phyloP scores from a whole-genome alignment of 2,329 filamentous ascomycete genomes.

The Stagonosporopsis tanaceti region DNA sequence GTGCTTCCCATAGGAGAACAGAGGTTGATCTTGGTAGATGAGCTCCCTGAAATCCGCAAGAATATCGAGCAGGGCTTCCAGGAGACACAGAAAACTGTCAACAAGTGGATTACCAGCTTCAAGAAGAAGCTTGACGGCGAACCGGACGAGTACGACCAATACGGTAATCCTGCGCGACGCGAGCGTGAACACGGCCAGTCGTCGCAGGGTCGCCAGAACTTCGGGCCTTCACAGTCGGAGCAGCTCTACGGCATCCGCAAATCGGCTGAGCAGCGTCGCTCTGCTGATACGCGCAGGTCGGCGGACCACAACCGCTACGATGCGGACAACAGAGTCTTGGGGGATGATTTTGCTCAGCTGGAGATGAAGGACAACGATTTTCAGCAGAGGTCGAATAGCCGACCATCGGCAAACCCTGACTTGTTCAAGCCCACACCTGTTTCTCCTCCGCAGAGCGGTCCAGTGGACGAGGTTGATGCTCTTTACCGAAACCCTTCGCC shows the following conservation, averaged over 20 bases:
- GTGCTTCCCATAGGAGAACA: not conserved
- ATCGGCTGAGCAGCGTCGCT: constrained; percentile 63
- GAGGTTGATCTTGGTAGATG: constrained; percentile 62
- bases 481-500: constrained; percentile 66
- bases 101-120: constrained; percentile 87
- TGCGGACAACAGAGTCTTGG: constrained; percentile 87
- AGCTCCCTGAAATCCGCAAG: constrained; percentile 89
- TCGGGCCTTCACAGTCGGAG: constrained; percentile 50
- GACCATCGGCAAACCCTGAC: constrained; percentile 77
- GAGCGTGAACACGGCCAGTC: constrained; percentile 22
- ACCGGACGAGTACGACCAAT: constrained; percentile 68
- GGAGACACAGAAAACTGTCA: constrained; percentile 92
- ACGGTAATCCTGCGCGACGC: constrained; percentile 52
- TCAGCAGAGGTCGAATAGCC: constrained; percentile 60
- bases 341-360: constrained; percentile 81
- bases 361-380: constrained; percentile 70
- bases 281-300: constrained; percentile 76
- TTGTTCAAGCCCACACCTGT: constrained; percentile 76
- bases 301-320: constrained; percentile 93
- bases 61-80: constrained; percentile 94
- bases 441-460: constrained; percentile 62
- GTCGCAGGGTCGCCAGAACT: constrained; percentile 49
- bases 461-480: constrained; percentile 80
- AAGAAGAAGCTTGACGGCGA: constrained; percentile 95
- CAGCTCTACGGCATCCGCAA: constrained; percentile 52